phyloP scores from a whole-genome alignment of 805 yeast species.

The Starmerella khaoyaiensis region DNA sequence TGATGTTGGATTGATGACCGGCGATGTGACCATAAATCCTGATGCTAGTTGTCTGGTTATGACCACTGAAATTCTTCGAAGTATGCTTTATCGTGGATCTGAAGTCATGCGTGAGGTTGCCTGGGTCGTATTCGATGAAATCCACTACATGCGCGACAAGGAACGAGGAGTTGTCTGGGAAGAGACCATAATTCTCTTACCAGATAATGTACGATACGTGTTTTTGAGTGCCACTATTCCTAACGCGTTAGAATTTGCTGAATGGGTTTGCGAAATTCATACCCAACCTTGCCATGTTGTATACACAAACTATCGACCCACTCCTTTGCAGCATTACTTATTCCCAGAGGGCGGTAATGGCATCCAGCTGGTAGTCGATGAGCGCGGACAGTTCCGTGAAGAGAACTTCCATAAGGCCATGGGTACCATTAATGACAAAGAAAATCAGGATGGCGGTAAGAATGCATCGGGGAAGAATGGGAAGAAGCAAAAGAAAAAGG shows the following conservation, averaged over 20 bases:
- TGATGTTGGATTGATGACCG: constrained; percentile 97
- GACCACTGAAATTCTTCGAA: constrained; percentile 96
- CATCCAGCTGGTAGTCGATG: constrained; percentile 93
- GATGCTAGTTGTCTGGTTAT: constrained; percentile 96
- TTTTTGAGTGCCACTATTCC: constrained; percentile 94
- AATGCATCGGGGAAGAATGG: no score
- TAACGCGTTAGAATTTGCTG: constrained; percentile 95
- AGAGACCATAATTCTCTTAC: constrained; percentile 88
- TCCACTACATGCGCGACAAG: constrained; percentile 95
- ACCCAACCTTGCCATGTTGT: constrained; percentile 97
- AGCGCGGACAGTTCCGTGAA: constrained; percentile 88
- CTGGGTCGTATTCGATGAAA: constrained; percentile 97
- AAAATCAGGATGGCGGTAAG: constrained; percentile 51
- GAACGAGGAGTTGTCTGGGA: constrained; percentile 99
- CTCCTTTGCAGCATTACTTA: constrained; percentile 92
- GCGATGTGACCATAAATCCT: constrained; percentile 96
- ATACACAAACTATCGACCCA: constrained; percentile 96
- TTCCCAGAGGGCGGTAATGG: constrained; percentile 99
- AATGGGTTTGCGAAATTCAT: constrained; percentile 94
- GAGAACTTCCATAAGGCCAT: constrained; percentile 97
- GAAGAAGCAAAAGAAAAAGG: constrained; percentile 67
- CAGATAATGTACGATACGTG: constrained; percentile 91
- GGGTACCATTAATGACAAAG: constrained; percentile 74
- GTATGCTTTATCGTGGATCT: constrained; percentile 94
- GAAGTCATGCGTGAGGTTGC: constrained; percentile 98